phyloP scores from a whole-genome alignment of 495 filamentous ascomycete species.

The Penicillium atrosanguineum region DNA sequence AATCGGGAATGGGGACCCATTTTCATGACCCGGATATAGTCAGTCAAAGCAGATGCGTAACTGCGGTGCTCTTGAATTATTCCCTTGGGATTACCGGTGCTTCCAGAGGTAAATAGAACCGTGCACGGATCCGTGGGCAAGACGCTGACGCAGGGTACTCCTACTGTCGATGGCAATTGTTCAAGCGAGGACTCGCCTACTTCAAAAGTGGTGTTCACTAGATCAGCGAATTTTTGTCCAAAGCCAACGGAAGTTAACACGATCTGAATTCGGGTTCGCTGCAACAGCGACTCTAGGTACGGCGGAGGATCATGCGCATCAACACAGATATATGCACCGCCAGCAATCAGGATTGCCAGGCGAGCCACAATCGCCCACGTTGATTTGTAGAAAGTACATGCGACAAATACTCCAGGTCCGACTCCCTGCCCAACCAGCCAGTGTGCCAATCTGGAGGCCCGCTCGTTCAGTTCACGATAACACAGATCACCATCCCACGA shows the following conservation, averaged over 20 bases:
- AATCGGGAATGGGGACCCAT: constrained; percentile 26
- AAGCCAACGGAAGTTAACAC: constrained; percentile 4
- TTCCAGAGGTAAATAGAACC: constrained; percentile 45
- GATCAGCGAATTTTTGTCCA: background rate
- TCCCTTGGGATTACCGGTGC: constrained; percentile 47
- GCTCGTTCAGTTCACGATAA: constrained; percentile 16
- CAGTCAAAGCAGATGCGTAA: constrained; percentile 25
- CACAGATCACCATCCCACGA: constrained; percentile 20
- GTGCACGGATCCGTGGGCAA: constrained; percentile 18
- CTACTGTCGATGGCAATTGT: too few species aligned
- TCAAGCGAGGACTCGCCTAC: background rate
- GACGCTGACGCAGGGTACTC: constrained; percentile 2
- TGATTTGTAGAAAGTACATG: constrained; percentile 57
- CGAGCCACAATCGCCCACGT: constrained; percentile 36
- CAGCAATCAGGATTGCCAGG: constrained; percentile 54
- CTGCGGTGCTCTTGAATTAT: constrained; percentile 47
- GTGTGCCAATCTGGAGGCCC: constrained; percentile 7
- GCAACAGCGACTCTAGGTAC: constrained; percentile 3
- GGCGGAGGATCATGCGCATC: constrained; percentile 10
- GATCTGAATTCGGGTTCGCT: background rate
- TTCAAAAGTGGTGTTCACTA: background rate
- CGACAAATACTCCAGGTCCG: constrained; percentile 41
- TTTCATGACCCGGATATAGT: constrained; percentile 17
- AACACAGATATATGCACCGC: constrained; percentile 28
- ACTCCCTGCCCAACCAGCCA: constrained; percentile 21